These are phyloP conservation scores for Achaetomium macrosporum DNA, from an alignment of 2,329 filamentous ascomycete species.

Conservation along the genomic window DNA sequence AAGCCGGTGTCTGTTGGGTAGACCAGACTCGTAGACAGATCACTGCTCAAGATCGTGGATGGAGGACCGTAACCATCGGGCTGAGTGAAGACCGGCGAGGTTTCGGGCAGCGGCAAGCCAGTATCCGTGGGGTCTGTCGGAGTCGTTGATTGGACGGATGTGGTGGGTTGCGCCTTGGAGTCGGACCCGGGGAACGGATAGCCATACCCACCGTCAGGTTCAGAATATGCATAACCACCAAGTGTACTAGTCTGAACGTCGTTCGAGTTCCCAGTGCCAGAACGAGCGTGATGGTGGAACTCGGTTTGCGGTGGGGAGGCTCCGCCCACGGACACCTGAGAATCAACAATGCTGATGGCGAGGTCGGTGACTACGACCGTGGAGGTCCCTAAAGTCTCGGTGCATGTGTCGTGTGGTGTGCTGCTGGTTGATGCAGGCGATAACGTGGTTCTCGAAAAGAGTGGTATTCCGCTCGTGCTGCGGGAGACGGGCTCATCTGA, in stretches of 20 bases:
- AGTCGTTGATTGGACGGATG: not conserved
- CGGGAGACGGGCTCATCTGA: too few species aligned
- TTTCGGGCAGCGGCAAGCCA: not conserved
- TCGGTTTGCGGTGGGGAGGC: conserved; percentile 15
- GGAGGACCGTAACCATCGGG: not conserved
- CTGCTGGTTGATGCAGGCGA: not conserved
- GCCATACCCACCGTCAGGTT: conserved; percentile 4
- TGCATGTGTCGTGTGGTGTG: conserved; percentile 2
- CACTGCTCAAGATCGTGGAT: not conserved
- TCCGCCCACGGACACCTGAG: not conserved
- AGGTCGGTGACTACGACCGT: not conserved
- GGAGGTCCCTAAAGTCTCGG: not conserved
- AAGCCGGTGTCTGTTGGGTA: not conserved
- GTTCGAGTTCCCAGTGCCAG: not conserved
- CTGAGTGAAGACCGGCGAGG: not conserved
- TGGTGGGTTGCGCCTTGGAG: not conserved
- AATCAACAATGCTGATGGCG: not conserved
- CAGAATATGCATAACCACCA: conserved; percentile 14
- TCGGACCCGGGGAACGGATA: not conserved
- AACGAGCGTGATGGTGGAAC: conserved; percentile 9
- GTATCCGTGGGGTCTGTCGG: not conserved
- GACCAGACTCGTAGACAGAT: not conserved
- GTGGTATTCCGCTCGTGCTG: too few species aligned
- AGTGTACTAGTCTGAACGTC: not conserved
- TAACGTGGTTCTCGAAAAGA: too few species aligned